Evolutionary conservation across 208 protist genomes (phyloP).

Genomic region (Crithidia thermophila): DNA sequence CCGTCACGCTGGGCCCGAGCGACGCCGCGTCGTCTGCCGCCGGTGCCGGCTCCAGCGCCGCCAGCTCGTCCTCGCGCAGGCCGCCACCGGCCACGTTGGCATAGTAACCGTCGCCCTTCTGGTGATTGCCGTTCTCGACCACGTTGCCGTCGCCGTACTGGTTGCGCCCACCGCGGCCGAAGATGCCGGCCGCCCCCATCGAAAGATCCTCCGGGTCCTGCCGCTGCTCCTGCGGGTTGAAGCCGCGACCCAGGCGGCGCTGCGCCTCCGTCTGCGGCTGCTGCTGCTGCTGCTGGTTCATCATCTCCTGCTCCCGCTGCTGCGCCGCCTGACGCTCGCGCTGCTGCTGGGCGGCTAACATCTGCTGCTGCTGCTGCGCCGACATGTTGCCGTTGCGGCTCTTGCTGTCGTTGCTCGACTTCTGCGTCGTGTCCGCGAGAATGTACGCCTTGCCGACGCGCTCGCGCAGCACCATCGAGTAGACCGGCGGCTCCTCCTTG

Average conservation of each 20-base stretch:
- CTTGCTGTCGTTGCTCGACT: slow-evolving; percentile 18
- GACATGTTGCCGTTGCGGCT: background rate
- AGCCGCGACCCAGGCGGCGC: slow-evolving; percentile 24
- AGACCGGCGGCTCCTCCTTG: slow-evolving; percentile 29
- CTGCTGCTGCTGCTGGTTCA: slow-evolving; percentile 12
- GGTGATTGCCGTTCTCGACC: background rate
- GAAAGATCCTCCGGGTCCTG: slow-evolving; percentile 23
- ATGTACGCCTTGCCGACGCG: slow-evolving; percentile 36
- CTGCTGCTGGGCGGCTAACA: background rate
- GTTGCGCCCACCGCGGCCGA: slow-evolving; percentile 16
- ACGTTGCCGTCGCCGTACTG: slow-evolving; percentile 26
- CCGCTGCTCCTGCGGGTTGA: slow-evolving; percentile 27
- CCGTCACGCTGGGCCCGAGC: slow-evolving; percentile 13
- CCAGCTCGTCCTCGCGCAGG: slow-evolving; percentile 15
- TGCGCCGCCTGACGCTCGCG: background rate
- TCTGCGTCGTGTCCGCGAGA: slow-evolving; percentile 17
- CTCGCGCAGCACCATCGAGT: slow-evolving; percentile 52
- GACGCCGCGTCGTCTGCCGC: slow-evolving; percentile 1
- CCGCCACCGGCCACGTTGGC: slow-evolving; percentile 1
- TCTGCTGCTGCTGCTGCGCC: slow-evolving; percentile 14
- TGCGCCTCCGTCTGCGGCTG: slow-evolving; percentile 9
- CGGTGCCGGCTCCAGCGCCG: background rate
- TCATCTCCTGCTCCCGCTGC: background rate
- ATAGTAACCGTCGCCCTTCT: slow-evolving; percentile 1
- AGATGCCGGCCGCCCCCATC: slow-evolving; percentile 30